phyloP scores from a whole-genome alignment of 2,329 filamentous ascomycete species.

The Lecanoromycetidae sp. region DNA sequence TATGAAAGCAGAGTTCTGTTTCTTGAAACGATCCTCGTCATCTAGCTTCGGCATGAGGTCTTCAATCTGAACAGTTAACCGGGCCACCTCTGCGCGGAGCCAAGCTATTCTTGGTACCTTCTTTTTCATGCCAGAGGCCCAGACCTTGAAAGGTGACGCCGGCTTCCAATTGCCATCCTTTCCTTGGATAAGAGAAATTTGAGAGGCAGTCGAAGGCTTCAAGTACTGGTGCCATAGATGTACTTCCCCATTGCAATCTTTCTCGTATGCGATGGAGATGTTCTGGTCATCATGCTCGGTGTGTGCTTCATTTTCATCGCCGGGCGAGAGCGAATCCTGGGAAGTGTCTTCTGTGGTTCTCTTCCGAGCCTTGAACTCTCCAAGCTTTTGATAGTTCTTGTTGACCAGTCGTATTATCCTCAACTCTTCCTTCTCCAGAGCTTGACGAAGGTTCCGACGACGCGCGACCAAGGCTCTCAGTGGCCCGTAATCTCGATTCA shows the following conservation, averaged over 20 bases:
- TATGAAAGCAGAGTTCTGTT: conserved; percentile 94
- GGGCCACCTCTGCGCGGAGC: conserved; percentile 73
- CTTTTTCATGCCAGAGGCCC: conserved; percentile 31
- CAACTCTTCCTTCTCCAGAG: conserved; percentile 25
- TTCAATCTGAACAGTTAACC: conserved; percentile 84
- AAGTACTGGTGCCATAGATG: conserved; percentile 16
- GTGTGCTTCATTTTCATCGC: conserved; percentile 3
- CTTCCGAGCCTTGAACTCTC: neutral
- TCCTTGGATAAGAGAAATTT: conserved; percentile 5
- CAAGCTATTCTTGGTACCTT: conserved; percentile 94
- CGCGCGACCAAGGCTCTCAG: conserved; percentile 22
- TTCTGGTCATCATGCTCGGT: conserved; percentile 2
- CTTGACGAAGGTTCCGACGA: conserved; percentile 21
- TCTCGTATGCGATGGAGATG: conserved; percentile 10
- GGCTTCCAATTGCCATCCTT: conserved; percentile 15
- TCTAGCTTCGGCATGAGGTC: conserved; percentile 75
- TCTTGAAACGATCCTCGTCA: conserved; percentile 58
- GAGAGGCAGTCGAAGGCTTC: conserved; percentile 10
- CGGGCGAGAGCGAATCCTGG: conserved; percentile 7
- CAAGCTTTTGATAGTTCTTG: conserved; percentile 18
- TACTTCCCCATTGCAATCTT: conserved; percentile 9
- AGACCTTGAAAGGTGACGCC: conserved; percentile 12
- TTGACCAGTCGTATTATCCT: conserved; percentile 18
- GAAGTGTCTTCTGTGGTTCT: conserved; percentile 8
- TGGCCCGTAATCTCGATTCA: conserved; percentile 64